Conservation (phyloP, 495 filamentous ascomycete species). For the Lophium mytilinum region DNA sequence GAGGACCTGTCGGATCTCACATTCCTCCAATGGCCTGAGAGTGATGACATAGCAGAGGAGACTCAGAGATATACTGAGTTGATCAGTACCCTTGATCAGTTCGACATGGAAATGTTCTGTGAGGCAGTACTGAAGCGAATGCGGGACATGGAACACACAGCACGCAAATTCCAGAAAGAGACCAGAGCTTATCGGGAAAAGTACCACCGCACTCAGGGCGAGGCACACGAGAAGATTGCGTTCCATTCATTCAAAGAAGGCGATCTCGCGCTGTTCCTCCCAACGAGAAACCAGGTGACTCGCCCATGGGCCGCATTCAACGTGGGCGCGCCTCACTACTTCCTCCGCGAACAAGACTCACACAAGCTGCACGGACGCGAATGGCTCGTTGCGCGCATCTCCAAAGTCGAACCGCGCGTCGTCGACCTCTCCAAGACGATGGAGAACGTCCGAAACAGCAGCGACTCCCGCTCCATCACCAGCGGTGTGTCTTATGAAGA, state of each 20-base stretch:
- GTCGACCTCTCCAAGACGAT: conserved; percentile 82
- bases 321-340: conserved; percentile 91
- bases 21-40: conserved; percentile 71
- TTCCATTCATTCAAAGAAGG: conserved; percentile 93
- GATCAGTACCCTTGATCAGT: conserved; percentile 57
- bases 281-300: conserved; percentile 85
- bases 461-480: conserved; percentile 40
- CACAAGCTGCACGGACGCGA: conserved; percentile 77
- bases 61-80: conserved; percentile 62
- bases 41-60: conserved; percentile 56
- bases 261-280: conserved; percentile 90
- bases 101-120: conserved; percentile 73
- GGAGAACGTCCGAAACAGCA: conserved; percentile 40
- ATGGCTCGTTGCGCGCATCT: conserved; percentile 91
- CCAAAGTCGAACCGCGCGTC: conserved; percentile 82
- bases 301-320: conserved; percentile 99
- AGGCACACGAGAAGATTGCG: conserved; percentile 95
- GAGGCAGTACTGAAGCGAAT: conserved; percentile 77
- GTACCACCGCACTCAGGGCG: conserved; percentile 70
- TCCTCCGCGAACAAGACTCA: conserved; percentile 83
- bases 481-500: conserved; percentile 57
- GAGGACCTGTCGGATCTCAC: conserved; percentile 49
- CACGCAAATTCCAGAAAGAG: conserved; percentile 85
- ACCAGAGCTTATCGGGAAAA: conserved; percentile 80
- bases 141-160: conserved; percentile 82